Conservation (phyloP, 805 yeast species). For the Danielia oregonensis region DNA sequence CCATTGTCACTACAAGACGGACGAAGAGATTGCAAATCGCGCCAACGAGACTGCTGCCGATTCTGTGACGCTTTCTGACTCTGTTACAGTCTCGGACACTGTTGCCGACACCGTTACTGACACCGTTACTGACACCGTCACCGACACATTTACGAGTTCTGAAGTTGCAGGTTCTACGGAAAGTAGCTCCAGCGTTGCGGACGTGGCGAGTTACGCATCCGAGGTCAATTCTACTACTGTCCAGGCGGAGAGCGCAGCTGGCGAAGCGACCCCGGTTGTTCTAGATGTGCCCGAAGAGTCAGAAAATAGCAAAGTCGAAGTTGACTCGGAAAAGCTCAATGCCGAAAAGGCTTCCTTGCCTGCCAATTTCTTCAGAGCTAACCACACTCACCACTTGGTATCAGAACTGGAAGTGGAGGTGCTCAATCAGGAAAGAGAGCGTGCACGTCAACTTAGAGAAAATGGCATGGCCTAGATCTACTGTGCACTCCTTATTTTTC, state of each 20-base stretch:
- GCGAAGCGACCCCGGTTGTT: slow-evolving; percentile 1
- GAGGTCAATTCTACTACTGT: not conserved
- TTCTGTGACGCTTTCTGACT: slow-evolving; percentile 1
- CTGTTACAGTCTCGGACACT: not conserved
- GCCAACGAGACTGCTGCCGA: slow-evolving; percentile 1
- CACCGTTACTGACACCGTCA: not conserved
- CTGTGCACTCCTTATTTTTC: not conserved
- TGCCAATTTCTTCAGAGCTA: too few species aligned
- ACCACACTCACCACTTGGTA: slow-evolving; percentile 64
- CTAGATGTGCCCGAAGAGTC: not conserved
- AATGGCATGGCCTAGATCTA: slow-evolving; percentile 8
- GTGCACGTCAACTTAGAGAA: slow-evolving; percentile 11
- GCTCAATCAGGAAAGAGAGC: slow-evolving; percentile 30
- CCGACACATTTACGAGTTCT: too few species aligned
- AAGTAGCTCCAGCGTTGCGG: too few species aligned
- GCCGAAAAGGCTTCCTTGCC: slow-evolving; percentile 14
- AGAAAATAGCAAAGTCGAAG: not conserved
- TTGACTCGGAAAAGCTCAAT: not conserved
- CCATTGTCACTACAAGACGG: slow-evolving; percentile 42
- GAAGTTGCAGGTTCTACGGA: not conserved
- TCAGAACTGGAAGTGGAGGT: slow-evolving; percentile 58
- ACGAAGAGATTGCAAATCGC: slow-evolving; percentile 10
- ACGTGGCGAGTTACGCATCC: too few species aligned
- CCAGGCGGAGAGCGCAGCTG: slow-evolving; percentile 1
- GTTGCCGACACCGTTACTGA: too few species aligned